Percentiles rank a stretch among this genome's conserved stretches.
phyloP scores from a whole-genome alignment of 345 rosid genomes.

The Physaria fendleri region DNA sequence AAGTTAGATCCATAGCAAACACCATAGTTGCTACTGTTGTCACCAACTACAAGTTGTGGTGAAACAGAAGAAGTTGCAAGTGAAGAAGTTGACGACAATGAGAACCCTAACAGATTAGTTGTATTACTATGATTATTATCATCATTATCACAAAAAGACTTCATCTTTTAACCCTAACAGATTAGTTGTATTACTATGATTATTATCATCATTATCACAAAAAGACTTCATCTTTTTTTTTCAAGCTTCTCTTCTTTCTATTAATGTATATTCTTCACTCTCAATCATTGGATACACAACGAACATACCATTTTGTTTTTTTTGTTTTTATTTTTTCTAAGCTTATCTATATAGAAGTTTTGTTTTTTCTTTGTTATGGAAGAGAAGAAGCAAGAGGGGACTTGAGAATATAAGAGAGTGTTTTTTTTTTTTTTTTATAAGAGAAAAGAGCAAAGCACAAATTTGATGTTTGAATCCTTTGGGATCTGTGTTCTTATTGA shows the following conservation, averaged over 20 bases:
- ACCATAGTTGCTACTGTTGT: conserved; percentile 39
- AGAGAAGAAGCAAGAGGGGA: too few species aligned
- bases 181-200: conserved; percentile 31
- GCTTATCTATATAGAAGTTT: too few species aligned
- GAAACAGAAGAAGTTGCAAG: conserved; percentile 23
- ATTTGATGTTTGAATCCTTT: too few species aligned
- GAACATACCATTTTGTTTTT: neutral
- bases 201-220: conserved; percentile 46
- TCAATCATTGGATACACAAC: conserved; percentile 56
- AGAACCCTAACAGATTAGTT: conserved; percentile 67
- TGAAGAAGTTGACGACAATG: conserved; percentile 54
- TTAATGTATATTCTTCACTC: conserved; percentile 12
- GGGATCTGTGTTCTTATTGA: too few species aligned
- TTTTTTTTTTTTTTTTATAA: too few species aligned
- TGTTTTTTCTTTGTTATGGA: too few species aligned
- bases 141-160: conserved; percentile 56
- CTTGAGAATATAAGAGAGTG: too few species aligned
- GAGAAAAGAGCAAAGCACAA: too few species aligned
- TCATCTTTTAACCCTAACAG: conserved; percentile 75
- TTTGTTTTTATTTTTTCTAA: too few species aligned
- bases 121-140: conserved; percentile 29
- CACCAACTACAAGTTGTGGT: conserved; percentile 26
- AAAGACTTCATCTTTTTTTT: conserved; percentile 44
- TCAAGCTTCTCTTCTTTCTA: conserved; percentile 19
- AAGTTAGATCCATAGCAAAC: conserved; percentile 45